Base-by-base conservation (phyloP, 768 basidiomycete genomes). In the Russula olivacea region DNA sequence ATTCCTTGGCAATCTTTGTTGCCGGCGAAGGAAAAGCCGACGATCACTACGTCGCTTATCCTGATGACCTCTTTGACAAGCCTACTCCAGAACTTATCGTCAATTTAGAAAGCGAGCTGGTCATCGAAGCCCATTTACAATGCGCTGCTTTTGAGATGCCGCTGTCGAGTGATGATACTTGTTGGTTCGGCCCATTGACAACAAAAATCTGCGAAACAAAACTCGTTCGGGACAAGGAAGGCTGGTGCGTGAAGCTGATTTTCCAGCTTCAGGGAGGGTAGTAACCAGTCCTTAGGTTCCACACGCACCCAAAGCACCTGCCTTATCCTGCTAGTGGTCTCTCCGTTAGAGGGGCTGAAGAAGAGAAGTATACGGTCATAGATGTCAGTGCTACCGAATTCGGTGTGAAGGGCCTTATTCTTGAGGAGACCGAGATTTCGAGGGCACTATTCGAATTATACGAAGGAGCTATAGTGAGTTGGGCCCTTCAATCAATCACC, bases 131-230 rank as follows among this genome's bases (percentile, higher is more conserved):
- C 6, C 93, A 94, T 70, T 72, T 95, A 14, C 93, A 95, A 71
- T 96, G 92, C 67, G 93, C 93, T 19, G 90, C 83, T 0, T 78
- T 86, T 59, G 93, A 95, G 73, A 88, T 96, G 83, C 93, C 93
- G 0, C 67, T 94, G 25, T 83, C 81, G 19, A 65, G 74, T 0
- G 83, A 82, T 15, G 93, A 94, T 65, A 76, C 77, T 38, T 68
- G 72, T 19, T 95, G 87, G 74, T 96, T 96, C 69, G 93, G 90
- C 8, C 78, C 82, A 5, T 69, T 75, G 52, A 78, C 85, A 55
- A 75, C 75, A 15, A 77, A 81, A 43, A 70, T 94, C 19, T 93
- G 90, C 68, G 77, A 85, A 49, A 73, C 77, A 4, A 78, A 80
- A 36, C 77, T 96, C 4, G 72, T 74, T 14, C 81, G 76, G 64